These are phyloP conservation scores for Chrysosporium queenslandicum DNA, from an alignment of 2,329 filamentous ascomycete species.

Conservation along the genomic window DNA sequence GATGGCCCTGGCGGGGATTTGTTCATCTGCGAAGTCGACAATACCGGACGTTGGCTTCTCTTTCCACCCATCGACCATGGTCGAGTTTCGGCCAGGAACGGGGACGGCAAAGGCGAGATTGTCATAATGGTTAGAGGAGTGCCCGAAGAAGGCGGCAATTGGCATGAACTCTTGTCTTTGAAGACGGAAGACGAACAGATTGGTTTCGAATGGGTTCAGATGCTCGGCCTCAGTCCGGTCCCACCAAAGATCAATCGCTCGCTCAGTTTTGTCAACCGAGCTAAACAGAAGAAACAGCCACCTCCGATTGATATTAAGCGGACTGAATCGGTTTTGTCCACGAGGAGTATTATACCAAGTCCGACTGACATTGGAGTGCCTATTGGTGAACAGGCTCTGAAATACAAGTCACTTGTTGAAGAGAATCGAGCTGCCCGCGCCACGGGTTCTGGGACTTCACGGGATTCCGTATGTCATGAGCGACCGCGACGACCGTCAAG, in stretches of 20 bases:
- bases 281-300: constrained; percentile 28
- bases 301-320: constrained; percentile 7
- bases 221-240: constrained; percentile 59
- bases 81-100: constrained; percentile 68
- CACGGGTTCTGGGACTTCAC: background rate
- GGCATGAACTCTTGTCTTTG: constrained; percentile 77
- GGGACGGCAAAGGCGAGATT: constrained; percentile 61
- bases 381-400: constrained; percentile 42
- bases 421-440: background rate
- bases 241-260: constrained; percentile 49
- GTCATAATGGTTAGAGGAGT: constrained; percentile 77
- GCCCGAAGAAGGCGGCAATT: constrained; percentile 52
- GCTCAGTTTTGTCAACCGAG: constrained; percentile 43
- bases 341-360: constrained; percentile 31
- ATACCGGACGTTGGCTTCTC: constrained; percentile 67
- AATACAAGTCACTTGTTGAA: background rate
- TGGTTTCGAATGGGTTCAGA: constrained; percentile 74
- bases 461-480: background rate
- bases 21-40: constrained; percentile 84
- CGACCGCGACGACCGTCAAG: background rate
- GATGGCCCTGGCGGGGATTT: constrained; percentile 65
- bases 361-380: constrained; percentile 50
- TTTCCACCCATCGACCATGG: constrained; percentile 75
- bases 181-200: constrained; percentile 66
- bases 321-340: constrained; percentile 7